Evolutionary conservation across 176 grass and related monocot species (phyloP).

Genomic region (Coix lacrymajobi): DNA sequence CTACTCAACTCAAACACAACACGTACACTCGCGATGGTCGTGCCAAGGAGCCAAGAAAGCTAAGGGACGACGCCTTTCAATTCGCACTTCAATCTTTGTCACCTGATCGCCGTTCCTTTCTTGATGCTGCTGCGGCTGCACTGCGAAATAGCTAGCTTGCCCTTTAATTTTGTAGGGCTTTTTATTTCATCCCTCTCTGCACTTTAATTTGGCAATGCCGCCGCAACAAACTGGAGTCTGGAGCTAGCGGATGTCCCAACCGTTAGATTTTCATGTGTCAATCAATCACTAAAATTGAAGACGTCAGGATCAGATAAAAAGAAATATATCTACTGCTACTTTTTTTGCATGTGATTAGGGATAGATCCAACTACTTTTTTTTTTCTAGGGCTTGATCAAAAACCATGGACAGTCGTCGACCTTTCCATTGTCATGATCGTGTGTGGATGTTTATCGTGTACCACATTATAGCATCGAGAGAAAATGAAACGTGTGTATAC

Average conservation of each 20-base stretch:
- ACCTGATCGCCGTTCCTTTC: conserved; percentile 9
- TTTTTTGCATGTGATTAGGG: not conserved
- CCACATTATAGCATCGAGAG: no score
- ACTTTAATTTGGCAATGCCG: not conserved
- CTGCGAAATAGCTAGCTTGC: not conserved
- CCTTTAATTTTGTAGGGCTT: not conserved
- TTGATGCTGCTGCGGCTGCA: not conserved
- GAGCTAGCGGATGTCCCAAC: not conserved
- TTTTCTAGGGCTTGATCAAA: no score
- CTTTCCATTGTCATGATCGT: no score
- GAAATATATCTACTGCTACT: not conserved
- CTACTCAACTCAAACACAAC: no score
- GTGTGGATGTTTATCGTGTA: no score
- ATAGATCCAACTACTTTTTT: not conserved
- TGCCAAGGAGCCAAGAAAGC: not conserved
- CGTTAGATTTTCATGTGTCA: not conserved
- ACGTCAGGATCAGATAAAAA: not conserved
- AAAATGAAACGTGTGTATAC: not conserved
- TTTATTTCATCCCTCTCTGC: no score
- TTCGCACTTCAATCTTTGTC: not conserved
- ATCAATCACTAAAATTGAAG: not conserved
- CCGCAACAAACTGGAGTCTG: not conserved
- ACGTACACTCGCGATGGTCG: not conserved
- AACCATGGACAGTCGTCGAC: no score
- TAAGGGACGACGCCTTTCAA: not conserved